Evolutionary conservation across 305 asterid species (phyloP), one percentile per base, ranked within the genome.

Genomic region (Fraxinus floribunda): DNA sequence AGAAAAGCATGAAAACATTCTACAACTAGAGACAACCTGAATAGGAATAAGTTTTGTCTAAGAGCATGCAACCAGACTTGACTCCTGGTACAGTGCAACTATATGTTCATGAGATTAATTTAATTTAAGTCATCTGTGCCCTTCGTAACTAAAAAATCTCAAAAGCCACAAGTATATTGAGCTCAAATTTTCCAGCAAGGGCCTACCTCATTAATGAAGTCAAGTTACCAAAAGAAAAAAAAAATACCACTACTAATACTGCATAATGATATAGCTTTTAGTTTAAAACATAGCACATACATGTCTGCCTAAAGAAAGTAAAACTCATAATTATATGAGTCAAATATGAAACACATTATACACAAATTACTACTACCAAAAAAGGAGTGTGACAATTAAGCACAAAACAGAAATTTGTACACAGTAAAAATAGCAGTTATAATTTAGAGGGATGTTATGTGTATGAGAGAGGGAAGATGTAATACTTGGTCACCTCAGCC

Each of bases 401-500:
- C 83, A 76, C 70, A 41, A 24, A 62, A 49, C 35, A 68, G 49
- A 29, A 52, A 73, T 39, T 60, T 15, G 75, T 39, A 71, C 52
- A 80, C 26, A 72, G 77, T 72, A 7, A 16, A n/a, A 15, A 24
- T 52, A 71, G 74, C 75, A 76, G 75, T 76, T 78, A 52, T 60
- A 80, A 16, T 72, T 35, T n/a, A 72, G 49, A 66, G 35, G 24
- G 77, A 13, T 72, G 46, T 13, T 35, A n/a, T 72, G 18, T 35
- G 77, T 11, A 72, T 72, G 77, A 35, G 86, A 83, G 84, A 84
- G 81, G 80, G 84, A 85, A 75, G 88, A 85, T 55, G 39, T 81
- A 24, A 76, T 94, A 95, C 99, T 95, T 95, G 86, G 99, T 94
- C 55, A 95, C 95, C 78, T 95, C 98, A 76, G 91, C 94, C 60